Conservation (phyloP, 2,329 filamentous ascomycete genomes). For the Colletotrichum theobromicola region DNA sequence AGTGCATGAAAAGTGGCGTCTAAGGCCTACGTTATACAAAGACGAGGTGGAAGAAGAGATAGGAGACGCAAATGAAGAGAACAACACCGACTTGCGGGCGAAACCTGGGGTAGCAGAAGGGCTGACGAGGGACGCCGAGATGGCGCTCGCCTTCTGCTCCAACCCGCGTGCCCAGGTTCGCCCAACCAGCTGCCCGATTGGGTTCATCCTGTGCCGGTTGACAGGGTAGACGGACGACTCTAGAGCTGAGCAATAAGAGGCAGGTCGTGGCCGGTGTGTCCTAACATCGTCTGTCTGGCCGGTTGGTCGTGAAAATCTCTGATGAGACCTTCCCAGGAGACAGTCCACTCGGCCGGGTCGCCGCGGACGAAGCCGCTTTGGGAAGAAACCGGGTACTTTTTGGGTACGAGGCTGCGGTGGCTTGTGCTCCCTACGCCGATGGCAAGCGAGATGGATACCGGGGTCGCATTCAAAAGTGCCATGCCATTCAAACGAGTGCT, state of each 20-base stretch:
- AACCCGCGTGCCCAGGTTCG: slow-evolving; percentile 8
- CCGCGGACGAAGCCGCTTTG: background rate
- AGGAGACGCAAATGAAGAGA: background rate
- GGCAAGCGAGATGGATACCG: slow-evolving; percentile 7
- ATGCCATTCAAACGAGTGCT: background rate
- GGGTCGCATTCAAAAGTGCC: background rate
- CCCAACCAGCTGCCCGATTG: slow-evolving; percentile 18
- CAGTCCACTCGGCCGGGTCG: background rate
- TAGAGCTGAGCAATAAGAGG: background rate
- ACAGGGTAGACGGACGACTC: background rate
- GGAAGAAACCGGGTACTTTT: slow-evolving; percentile 10
- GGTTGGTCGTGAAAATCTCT: slow-evolving; percentile 13
- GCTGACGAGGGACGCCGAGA: background rate
- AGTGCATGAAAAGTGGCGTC: background rate
- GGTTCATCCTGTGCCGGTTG: slow-evolving; percentile 12
- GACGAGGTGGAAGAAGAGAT: background rate
- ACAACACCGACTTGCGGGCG: background rate
- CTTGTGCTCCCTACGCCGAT: slow-evolving; percentile 8
- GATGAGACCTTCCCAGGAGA: background rate
- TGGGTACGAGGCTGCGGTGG: slow-evolving; percentile 6
- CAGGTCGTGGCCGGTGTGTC: slow-evolving; percentile 3
- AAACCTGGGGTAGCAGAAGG: background rate
- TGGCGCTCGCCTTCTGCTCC: background rate
- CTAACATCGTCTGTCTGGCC: background rate
- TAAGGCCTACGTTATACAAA: slow-evolving; percentile 5